phyloP scores from a whole-genome alignment of 805 yeast species.

The Cyberlindnera saturnus region DNA sequence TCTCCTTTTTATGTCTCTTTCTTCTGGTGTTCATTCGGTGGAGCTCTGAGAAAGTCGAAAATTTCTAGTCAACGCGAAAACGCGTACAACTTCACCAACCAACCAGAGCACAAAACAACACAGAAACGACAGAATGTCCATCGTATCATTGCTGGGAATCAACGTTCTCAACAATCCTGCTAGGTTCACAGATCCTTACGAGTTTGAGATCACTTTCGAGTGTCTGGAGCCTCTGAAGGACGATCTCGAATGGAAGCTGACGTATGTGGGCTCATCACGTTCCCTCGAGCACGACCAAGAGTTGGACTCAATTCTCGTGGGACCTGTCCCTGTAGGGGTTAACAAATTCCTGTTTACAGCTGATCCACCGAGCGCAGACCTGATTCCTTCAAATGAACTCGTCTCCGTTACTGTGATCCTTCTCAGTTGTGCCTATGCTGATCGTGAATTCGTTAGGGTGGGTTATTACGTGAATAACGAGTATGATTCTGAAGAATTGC shows the following conservation, averaged over 20 bases:
- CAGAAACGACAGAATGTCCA: conserved; percentile 56
- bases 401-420: conserved; percentile 93
- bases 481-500: conserved; percentile 85
- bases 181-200: conserved; percentile 85
- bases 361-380: conserved; percentile 94
- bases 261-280: conserved; percentile 93
- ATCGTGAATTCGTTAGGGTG: conserved; percentile 91
- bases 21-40: no score
- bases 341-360: conserved; percentile 90
- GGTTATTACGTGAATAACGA: conserved; percentile 98
- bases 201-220: conserved; percentile 95
- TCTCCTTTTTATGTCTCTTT: neutral
- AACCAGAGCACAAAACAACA: neutral
- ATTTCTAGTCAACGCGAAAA: no score
- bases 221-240: conserved; percentile 81
- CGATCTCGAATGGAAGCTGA: conserved; percentile 95
- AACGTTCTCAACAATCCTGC: conserved; percentile 95
- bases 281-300: conserved; percentile 96
- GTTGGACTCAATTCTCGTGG: conserved; percentile 91
- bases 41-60: no score
- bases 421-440: conserved; percentile 88
- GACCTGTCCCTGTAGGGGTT: conserved; percentile 97
- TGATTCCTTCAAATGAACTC: conserved; percentile 92
- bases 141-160: conserved; percentile 86
- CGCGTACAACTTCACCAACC: neutral